Base-by-base conservation (phyloP, 805 yeast species). In the Starmerella apicola region DNA sequence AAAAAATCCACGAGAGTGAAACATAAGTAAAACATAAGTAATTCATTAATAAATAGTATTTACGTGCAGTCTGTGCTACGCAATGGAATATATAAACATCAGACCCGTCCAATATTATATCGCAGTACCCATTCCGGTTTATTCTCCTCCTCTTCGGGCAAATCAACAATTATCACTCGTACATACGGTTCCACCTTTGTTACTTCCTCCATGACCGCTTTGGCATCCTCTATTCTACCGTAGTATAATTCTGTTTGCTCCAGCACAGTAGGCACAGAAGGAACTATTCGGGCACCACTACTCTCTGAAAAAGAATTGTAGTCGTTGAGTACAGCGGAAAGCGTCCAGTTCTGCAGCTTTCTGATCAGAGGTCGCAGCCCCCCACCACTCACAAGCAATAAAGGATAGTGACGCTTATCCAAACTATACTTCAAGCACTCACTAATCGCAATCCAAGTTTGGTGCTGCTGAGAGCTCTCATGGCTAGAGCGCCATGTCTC, bases 271-370 rank as follows among this genome's bases (percentile, higher is more conserved):
- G 86, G 95, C 17, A 84, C 82, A 48, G 71, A 73, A 56, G 84
- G 85, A 51, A 77, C 36, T n/a, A 36, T 19, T 12, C 38, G 38
- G 8, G 13, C 34, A 12, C 33, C 84, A 34, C 79, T 68, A 48
- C 72, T 74, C 23, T 84, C 81, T 17, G 82, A 67, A 58, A 75
- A 81, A 7, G 81, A 66, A 38, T 95, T 65, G 59, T 84, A 91
- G 57, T 88, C 97, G 51, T 78, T 79, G 18, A 85, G 71, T 4
- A 88, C 74, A 16, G 93, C 78, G 19, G 86, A 74, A 55, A 80
- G 79, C 51, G 76, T 78, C 97, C 96, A 88, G 60, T 80, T 80
- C 59, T 83, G 91, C 29, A 86, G 66, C 55, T 79, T 77, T 37
- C 98, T 66, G 25, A 91, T 61, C 2, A 86, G 65, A 0, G 96